phyloP scores from a whole-genome alignment of 2,329 filamentous ascomycete species.

The Stachybotrys echinatus region DNA sequence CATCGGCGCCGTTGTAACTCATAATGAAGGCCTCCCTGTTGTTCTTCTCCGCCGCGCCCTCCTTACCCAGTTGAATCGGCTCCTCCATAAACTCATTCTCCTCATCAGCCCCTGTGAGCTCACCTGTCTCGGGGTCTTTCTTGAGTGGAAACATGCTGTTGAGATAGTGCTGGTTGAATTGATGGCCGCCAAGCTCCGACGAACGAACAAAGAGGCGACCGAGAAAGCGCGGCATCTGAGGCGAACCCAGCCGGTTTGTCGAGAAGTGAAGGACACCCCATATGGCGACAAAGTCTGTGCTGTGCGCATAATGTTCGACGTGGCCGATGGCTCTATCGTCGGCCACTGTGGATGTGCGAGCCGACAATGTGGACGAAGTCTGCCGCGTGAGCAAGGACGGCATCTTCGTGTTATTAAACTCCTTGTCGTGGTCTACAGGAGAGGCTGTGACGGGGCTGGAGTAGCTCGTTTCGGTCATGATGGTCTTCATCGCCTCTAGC shows the following conservation, averaged over 20 bases:
- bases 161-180: slow-evolving; percentile 57
- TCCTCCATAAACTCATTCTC: slow-evolving; percentile 58
- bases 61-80: slow-evolving; percentile 39
- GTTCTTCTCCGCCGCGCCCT: slow-evolving; percentile 36
- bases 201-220: slow-evolving; percentile 55
- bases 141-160: slow-evolving; percentile 56
- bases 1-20: slow-evolving; percentile 36
- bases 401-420: slow-evolving; percentile 7
- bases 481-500: slow-evolving; percentile 23
- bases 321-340: slow-evolving; percentile 55
- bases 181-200: slow-evolving; percentile 47
- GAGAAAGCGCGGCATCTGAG: slow-evolving; percentile 53
- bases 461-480: slow-evolving; percentile 30
- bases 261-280: slow-evolving; percentile 71
- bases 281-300: slow-evolving; percentile 65
- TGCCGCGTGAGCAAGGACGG: slow-evolving; percentile 13
- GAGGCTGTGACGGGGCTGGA: slow-evolving; percentile 14
- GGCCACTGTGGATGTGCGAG: slow-evolving; percentile 29
- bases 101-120: slow-evolving; percentile 37
- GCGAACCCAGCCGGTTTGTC: slow-evolving; percentile 32
- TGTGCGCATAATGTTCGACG: slow-evolving; percentile 77
- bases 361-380: slow-evolving; percentile 22
- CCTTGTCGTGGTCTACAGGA: slow-evolving; percentile 9
- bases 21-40: slow-evolving; percentile 42
- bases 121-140: slow-evolving; percentile 32